Evolutionary conservation across 441 rosid species (phyloP), one percentile per base, ranked within the genome.

Genomic region (Arabidopsis lyrata): DNA sequence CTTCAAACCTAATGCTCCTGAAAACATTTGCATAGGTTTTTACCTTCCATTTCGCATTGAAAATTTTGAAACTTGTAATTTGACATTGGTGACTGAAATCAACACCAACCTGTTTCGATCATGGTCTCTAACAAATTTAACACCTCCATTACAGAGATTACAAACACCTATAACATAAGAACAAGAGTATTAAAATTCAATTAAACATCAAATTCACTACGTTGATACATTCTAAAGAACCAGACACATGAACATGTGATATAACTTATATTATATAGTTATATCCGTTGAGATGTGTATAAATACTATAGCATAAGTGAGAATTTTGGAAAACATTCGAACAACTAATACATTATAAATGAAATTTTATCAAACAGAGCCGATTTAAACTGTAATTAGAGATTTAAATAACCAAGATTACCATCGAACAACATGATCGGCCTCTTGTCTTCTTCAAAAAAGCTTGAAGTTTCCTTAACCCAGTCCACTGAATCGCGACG

Each of bases 361-460:
- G 11, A 1, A 14, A 32, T 14, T 56, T 6, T 14, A 14, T 20
- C 20, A 66, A 54, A 9, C 8, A n/a, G 5, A 14, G 11, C 5
- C 0, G 10, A 6, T 39, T 2, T 4, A 0, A 49, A 20, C 8
- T 20, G 42, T 14, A 32, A 20, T 48, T 0, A 34, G 39, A 18
- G 53, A 44, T n/a, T 62, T 8, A 0, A 42, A 2, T 15, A 41
- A 74, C 20, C 3, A 32, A 18, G 63, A 57, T 45, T 80, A 92
- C 97, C 97, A 39, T 95, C 97, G 62, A 89, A 90, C 70, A 95
- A 71, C 97, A 90, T 90, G 83, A 94, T 90, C 45, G 99, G 97
- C 60, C 97, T 84, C 13, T 92, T 78, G 74, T 91, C 97, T 54
- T 71, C 73, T 35, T 90, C 87, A 68, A 94, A 94, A 78, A 83